Percentiles rank a stretch among this genome's conserved stretches.
These are phyloP conservation scores for Trichothecium sympodiale DNA, from an alignment of 2,329 filamentous ascomycete genomes.

Conservation along the genomic window DNA sequence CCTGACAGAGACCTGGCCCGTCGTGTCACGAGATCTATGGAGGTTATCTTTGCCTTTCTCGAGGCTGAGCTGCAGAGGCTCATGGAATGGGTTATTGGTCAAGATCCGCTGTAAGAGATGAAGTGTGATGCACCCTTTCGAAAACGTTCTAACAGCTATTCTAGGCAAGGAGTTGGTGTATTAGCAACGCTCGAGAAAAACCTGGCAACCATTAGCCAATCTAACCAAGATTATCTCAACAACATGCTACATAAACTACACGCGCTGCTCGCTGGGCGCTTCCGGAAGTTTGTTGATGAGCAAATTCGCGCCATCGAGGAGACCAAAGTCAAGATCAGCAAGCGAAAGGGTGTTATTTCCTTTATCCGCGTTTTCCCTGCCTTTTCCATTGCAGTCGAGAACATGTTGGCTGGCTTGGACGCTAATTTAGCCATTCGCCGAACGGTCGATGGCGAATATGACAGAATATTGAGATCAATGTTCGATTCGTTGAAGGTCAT, in stretches of 20 bases:
- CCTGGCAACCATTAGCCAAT: slow-evolving; percentile 68
- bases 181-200: slow-evolving; percentile 72
- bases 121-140: neutral
- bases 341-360: slow-evolving; percentile 89
- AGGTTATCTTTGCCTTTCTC: slow-evolving; percentile 76
- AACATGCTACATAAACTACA: slow-evolving; percentile 71
- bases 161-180: slow-evolving; percentile 79
- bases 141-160: slow-evolving; percentile 7
- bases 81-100: slow-evolving; percentile 71
- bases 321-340: slow-evolving; percentile 98
- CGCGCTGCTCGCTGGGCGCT: slow-evolving; percentile 60
- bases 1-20: slow-evolving; percentile 80
- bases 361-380: slow-evolving; percentile 91
- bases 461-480: slow-evolving; percentile 85
- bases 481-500: slow-evolving; percentile 96
- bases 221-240: slow-evolving; percentile 85
- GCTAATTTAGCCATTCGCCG: slow-evolving; percentile 53
- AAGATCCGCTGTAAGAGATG: slow-evolving; percentile 65
- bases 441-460: slow-evolving; percentile 78
- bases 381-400: slow-evolving; percentile 75
- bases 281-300: slow-evolving; percentile 84
- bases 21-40: slow-evolving; percentile 77
- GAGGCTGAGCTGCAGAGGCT: slow-evolving; percentile 66
- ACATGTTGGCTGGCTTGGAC: slow-evolving; percentile 57
- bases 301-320: slow-evolving; percentile 95